Conservation (phyloP, 2,329 filamentous ascomycete species). For the Lecanosticta acicola region DNA sequence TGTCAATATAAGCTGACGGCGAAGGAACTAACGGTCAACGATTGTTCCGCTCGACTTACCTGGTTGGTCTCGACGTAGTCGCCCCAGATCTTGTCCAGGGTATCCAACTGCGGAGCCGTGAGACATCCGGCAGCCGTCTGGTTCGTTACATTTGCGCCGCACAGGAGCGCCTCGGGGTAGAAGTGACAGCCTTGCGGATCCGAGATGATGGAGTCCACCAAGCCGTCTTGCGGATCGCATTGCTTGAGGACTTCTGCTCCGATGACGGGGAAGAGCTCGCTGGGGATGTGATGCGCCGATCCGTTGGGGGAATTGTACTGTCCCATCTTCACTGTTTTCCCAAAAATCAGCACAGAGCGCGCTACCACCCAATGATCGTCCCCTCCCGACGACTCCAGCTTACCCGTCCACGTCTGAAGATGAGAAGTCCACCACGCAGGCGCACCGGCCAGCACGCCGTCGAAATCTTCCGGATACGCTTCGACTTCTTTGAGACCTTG, state of each 20-base stretch:
- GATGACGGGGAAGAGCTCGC: constrained; percentile 42
- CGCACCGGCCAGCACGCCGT: constrained; percentile 51
- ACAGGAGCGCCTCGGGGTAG: constrained; percentile 39
- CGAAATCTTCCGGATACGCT: constrained; percentile 52
- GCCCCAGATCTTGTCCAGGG: constrained; percentile 39
- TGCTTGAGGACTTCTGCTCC: constrained; percentile 44
- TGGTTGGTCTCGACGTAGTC: constrained; percentile 38
- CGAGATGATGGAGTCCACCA: constrained; percentile 48
- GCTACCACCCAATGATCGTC: too few relatives aligned
- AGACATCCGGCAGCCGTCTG: constrained; percentile 36
- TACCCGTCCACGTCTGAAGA: constrained; percentile 37
- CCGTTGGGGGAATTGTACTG: constrained; percentile 46
- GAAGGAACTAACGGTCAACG: too few relatives aligned
- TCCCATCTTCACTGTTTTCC: constrained; percentile 42
- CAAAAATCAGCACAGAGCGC: too few relatives aligned
- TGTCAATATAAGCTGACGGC: too few relatives aligned
- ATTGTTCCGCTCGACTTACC: constrained; percentile 10
- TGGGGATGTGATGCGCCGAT: constrained; percentile 41
- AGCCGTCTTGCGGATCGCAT: constrained; percentile 48
- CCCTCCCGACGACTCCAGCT: too few relatives aligned
- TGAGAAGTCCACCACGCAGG: constrained; percentile 49
- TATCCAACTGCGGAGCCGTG: constrained; percentile 40
- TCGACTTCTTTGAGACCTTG: constrained; percentile 54
- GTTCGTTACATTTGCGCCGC: constrained; percentile 26
- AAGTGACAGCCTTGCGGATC: constrained; percentile 44